These are phyloP conservation scores for Groenewaldozyma sp. DNA, from an alignment of 1,139 yeast genomes.

Conservation along the genomic window DNA sequence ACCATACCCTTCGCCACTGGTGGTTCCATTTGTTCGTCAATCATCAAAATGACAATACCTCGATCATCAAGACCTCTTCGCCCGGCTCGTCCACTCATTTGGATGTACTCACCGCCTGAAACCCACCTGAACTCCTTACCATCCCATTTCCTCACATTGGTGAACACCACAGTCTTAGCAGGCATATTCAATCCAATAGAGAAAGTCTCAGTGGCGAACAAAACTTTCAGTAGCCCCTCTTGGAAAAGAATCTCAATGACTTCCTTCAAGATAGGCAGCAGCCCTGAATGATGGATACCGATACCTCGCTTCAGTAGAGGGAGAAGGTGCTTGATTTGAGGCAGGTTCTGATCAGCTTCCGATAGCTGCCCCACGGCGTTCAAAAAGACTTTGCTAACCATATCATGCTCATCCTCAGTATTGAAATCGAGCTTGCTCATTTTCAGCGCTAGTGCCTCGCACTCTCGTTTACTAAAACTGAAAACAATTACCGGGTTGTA, in stretches of 20 bases:
- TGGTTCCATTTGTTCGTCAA: conserved; percentile 98
- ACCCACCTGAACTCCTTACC: conserved; percentile 98
- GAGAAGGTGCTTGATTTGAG: conserved; percentile 84
- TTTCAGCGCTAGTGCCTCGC: conserved; percentile 86
- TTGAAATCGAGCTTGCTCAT: conserved; percentile 94
- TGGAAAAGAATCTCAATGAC: conserved; percentile 94
- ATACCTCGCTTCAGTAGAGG: conserved; percentile 90
- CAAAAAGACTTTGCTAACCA: conserved; percentile 76
- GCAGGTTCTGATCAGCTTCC: conserved; percentile 82
- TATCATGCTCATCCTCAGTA: conserved; percentile 83
- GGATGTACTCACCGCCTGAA: conserved; percentile 98
- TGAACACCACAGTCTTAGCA: conserved; percentile 95
- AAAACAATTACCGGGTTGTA: conserved; percentile 97
- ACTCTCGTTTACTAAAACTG: conserved; percentile 92
- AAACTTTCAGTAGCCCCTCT: conserved; percentile 87
- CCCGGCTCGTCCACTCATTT: conserved; percentile 99
- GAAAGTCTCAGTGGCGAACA: conserved; percentile 96
- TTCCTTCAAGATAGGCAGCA: conserved; percentile 90
- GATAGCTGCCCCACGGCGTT: conserved; percentile 85
- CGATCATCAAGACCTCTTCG: conserved; percentile 99
- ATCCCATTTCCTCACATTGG: conserved; percentile 97
- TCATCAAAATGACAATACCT: conserved; percentile 98
- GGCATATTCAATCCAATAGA: conserved; percentile 98
- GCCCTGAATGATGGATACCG: conserved; percentile 97
- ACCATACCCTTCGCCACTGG: conserved; percentile 99